A percentile compares a stretch with the other conserved stretches of the same genome.
phyloP scores from a whole-genome alignment of 495 filamentous ascomycete species.

The Pseudotulostoma volvatum region DNA sequence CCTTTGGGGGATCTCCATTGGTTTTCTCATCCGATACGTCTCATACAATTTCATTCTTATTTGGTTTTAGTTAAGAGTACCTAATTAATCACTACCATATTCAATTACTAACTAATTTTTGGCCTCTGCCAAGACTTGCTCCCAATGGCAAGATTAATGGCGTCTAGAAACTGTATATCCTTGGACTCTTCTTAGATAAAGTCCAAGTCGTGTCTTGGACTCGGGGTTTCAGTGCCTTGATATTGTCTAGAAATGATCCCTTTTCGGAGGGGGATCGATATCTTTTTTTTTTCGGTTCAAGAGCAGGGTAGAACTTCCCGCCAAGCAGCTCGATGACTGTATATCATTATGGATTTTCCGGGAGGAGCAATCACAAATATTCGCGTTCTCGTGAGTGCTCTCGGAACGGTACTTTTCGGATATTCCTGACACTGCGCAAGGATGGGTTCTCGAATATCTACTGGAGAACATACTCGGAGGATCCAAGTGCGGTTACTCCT shows the following conservation, averaged over 20 bases:
- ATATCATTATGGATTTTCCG: constrained; percentile 31
- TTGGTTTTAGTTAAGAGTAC: too few species aligned
- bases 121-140: too few species aligned
- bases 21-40: too few species aligned
- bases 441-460: constrained; percentile 34
- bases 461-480: constrained; percentile 34
- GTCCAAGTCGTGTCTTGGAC: too few species aligned
- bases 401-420: background rate
- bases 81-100: too few species aligned
- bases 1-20: too few species aligned
- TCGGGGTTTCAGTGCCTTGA: too few species aligned
- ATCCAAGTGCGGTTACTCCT: constrained; percentile 18
- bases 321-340: constrained; percentile 8
- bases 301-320: constrained; percentile 15
- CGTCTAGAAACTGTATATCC: background rate
- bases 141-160: too few species aligned
- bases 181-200: background rate
- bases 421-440: constrained; percentile 7
- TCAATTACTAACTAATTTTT: too few species aligned
- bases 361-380: constrained; percentile 31
- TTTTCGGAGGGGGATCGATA: constrained; percentile 8
- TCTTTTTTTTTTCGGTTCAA: constrained; percentile 14
- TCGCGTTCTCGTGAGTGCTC: constrained; percentile 27
- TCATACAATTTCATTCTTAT: too few species aligned
- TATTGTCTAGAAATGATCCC: constrained; percentile 22